Conservation (phyloP, 2,329 filamentous ascomycete genomes). For the Curvularia hawaiiensis region DNA sequence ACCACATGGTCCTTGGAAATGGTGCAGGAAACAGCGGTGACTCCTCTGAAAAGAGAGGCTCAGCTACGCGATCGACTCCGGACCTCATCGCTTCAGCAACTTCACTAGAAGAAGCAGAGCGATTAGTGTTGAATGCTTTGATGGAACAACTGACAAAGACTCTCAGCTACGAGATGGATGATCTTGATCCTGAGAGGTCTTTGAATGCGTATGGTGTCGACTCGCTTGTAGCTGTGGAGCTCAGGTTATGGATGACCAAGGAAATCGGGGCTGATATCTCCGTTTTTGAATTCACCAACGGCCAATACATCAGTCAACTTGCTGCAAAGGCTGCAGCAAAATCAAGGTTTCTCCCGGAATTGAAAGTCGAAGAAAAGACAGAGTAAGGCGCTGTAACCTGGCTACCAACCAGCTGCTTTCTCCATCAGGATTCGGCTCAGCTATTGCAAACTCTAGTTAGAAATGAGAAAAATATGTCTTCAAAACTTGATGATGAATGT, state of each 20-base stretch:
- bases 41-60: neutral
- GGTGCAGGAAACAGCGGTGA: neutral
- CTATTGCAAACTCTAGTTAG: too few relatives aligned
- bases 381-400: neutral
- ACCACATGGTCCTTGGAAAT: neutral
- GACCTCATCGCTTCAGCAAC: neutral
- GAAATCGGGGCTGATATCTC: neutral
- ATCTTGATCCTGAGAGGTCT: neutral
- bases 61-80: neutral
- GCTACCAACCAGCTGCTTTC: too few relatives aligned
- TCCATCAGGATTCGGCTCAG: too few relatives aligned
- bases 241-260: neutral
- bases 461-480: too few relatives aligned
- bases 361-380: neutral
- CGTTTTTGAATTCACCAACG: neutral
- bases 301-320: neutral
- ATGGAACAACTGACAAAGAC: neutral
- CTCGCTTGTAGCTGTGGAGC: conserved; percentile 1
- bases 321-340: neutral
- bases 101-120: neutral
- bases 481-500: too few relatives aligned
- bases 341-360: neutral
- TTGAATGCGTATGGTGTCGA: conserved; percentile 2
- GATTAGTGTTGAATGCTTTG: neutral
- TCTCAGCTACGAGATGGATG: neutral